phyloP scores from a whole-genome alignment of 78 protist genomes.

The Dictyostelium intermedium region DNA sequence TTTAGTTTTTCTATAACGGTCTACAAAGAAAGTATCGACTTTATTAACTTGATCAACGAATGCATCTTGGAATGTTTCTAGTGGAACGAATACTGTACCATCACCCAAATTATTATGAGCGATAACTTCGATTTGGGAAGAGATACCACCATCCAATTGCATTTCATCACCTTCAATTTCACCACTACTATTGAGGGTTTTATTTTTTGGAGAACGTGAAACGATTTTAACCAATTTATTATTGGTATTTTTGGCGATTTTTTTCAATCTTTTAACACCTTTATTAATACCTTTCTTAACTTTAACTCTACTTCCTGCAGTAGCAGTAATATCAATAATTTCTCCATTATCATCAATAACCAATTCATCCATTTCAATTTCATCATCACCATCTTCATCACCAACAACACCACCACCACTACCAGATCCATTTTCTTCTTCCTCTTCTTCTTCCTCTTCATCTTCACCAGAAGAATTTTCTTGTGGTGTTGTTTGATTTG shows the following conservation, averaged over 20 bases:
- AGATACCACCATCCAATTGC: neutral
- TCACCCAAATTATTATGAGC: neutral
- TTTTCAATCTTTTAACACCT: neutral
- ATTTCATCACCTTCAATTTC: neutral
- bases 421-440: neutral
- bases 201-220: neutral
- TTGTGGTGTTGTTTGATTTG: neutral
- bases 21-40: conserved; percentile 9
- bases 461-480: neutral
- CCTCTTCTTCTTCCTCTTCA: neutral
- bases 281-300: neutral
- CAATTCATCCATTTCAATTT: neutral
- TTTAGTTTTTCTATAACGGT: conserved; percentile 30
- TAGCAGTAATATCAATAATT: neutral
- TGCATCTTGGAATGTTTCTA: neutral
- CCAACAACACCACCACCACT: neutral
- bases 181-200: neutral
- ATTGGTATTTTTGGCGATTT: neutral
- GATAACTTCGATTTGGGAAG: neutral
- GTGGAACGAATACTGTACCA: neutral
- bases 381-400: neutral
- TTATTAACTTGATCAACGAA: conserved; percentile 16
- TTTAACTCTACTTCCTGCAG: neutral
- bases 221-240: neutral
- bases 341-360: neutral